Base-by-base conservation (phyloP, 495 filamentous ascomycete species). In the Sphaerosporella brunnea region DNA sequence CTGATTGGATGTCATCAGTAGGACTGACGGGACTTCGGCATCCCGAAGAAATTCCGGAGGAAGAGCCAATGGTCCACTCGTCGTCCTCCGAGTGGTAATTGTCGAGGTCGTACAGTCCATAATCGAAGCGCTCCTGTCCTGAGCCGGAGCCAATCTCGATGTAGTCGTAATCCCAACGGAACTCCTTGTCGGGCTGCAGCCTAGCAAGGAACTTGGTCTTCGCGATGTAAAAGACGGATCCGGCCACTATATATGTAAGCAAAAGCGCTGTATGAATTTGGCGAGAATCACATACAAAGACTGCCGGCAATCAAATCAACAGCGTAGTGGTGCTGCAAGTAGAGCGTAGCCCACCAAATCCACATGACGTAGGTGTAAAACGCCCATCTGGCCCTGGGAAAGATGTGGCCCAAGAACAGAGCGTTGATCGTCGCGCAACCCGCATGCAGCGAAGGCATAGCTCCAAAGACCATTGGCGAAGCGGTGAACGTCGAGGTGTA, bases 261-360 rank as follows among this genome's bases (percentile, higher is more conserved):
- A n/a, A n/a, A n/a, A n/a, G n/a, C n/a, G n/a, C n/a, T n/a, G n/a
- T n/a, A n/a, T n/a, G n/a, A n/a, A n/a, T n/a, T n/a, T n/a, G n/a
- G n/a, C n/a, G 8, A 43, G 9, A 25, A 46, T n/a, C 26, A 66
- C 69, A 56, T 64, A 72, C 69, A 64, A 39, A 92, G 64, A 63
- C 79, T 82, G 52, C 87, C 87, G 47, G 77, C 83, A 40, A 94
- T 80, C 37, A 95, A 68, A 64, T 95, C 87, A 37, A 95, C 81
- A 38, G 87, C 87, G 58, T 95, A 95, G 64, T 95, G 87, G 64
- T 95, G 87, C 36, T 83, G 87, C 45, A 95, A 74, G 58, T 95
- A 60, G 81, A 95, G 90, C 41, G 87, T 95, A n/a, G 87, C 79
- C 87, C 87, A 95, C 80, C 83, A 93, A 58, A 95, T 78, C 87